Percentiles rank a stretch among this genome's conserved stretches.
Evolutionary conservation across 768 basidiomycete species (phyloP).

Genomic region (Coprinellus aureogranulatus): DNA sequence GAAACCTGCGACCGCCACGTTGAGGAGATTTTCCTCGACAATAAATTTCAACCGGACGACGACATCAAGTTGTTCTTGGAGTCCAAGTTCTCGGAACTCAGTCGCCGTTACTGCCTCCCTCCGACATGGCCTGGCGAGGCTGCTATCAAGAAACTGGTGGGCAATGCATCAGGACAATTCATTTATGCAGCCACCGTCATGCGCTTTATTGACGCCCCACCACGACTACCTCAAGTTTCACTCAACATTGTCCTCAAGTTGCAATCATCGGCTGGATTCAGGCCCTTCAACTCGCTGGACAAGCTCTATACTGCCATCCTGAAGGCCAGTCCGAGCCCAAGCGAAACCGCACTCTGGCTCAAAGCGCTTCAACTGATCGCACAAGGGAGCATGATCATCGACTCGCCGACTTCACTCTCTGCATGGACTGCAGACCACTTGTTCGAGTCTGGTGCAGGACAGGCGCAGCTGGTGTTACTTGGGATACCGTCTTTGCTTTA

Average conservation of each 20-base stretch:
- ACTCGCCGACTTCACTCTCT: no score
- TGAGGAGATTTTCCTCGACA: not conserved
- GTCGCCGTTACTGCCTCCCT: not conserved
- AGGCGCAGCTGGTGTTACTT: no score
- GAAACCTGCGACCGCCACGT: no score
- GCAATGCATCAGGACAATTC: constrained; percentile 1
- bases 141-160: not conserved
- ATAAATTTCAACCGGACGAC: not conserved
- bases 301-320: not conserved
- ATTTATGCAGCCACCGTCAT: constrained; percentile 5
- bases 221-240: not conserved
- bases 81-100: not conserved
- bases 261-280: not conserved
- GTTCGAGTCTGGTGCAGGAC: no score
- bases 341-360: not conserved
- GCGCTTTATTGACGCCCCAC: not conserved
- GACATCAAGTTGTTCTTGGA: not conserved
- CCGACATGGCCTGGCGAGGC: not conserved
- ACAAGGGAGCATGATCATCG: no score
- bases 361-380: not conserved
- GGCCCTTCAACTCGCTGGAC: not conserved
- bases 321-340: not conserved
- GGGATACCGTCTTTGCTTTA: no score
- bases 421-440: no score
- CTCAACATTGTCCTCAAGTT: not conserved